A percentile compares a stretch with the other conserved stretches of the same genome.
Conservation (phyloP, 306 rosid species). For the Pyrus betulifolia region DNA sequence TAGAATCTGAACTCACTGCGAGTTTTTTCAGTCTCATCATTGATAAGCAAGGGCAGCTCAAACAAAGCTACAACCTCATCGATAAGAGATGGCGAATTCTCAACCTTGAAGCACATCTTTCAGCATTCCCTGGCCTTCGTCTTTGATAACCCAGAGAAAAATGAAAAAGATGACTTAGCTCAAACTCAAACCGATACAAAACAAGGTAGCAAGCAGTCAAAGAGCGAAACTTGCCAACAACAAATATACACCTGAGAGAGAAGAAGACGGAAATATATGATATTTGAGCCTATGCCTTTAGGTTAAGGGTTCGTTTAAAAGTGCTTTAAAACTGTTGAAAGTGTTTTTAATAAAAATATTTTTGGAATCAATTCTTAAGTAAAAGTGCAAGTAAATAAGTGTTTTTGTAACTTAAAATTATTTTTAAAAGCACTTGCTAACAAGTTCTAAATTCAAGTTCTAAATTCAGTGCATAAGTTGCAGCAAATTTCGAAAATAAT, state of each 20-base stretch:
- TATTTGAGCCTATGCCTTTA: too few relatives aligned
- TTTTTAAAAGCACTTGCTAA: too few relatives aligned
- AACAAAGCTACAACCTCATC: constrained; percentile 31
- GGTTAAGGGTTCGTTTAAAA: too few relatives aligned
- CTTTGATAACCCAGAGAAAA: constrained; percentile 30
- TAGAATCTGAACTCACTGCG: constrained; percentile 16
- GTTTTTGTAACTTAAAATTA: too few relatives aligned
- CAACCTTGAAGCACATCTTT: constrained; percentile 73
- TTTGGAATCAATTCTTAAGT: too few relatives aligned
- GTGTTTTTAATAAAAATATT: too few relatives aligned
- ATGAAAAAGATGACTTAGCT: constrained; percentile 1
- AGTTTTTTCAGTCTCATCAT: constrained; percentile 40
- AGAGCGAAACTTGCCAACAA: constrained; percentile 11
- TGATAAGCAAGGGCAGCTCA: constrained; percentile 35
- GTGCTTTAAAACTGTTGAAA: too few relatives aligned
- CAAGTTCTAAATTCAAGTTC: too few relatives aligned
- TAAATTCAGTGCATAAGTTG: not conserved
- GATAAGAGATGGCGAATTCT: constrained; percentile 35
- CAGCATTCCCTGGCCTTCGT: constrained; percentile 78
- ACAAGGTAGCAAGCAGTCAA: constrained; percentile 14
- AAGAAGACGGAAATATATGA: too few relatives aligned
- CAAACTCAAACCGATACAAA: constrained; percentile 2
- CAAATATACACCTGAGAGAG: too few relatives aligned
- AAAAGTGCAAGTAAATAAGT: too few relatives aligned
- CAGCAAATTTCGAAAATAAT: not conserved